phyloP scores from a whole-genome alignment of 371 early-diverging fungal species.

The Mortierella sp. region DNA sequence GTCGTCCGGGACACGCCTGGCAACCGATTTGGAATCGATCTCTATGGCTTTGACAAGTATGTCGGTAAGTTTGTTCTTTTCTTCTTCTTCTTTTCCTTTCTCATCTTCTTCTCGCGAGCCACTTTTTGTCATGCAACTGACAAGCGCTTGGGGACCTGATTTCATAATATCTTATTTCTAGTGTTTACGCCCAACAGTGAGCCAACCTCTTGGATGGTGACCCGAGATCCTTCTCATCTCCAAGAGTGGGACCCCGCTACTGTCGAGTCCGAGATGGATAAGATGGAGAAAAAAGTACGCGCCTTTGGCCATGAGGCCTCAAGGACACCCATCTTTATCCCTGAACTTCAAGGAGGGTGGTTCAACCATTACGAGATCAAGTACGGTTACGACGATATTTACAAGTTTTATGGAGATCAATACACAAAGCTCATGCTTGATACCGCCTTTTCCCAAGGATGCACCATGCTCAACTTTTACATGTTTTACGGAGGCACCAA shows the following conservation, averaged over 20 bases:
- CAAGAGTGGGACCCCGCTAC: constrained; percentile 72
- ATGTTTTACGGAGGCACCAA: constrained; percentile 90
- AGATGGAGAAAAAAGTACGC: constrained; percentile 76
- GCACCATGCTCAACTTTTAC: constrained; percentile 74
- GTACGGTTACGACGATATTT: constrained; percentile 77
- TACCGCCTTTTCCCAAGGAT: constrained; percentile 75
- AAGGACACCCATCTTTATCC: constrained; percentile 79
- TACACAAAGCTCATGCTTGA: constrained; percentile 76
- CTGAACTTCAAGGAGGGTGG: constrained; percentile 88
- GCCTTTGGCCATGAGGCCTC: constrained; percentile 73
- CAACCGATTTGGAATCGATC: constrained; percentile 74
- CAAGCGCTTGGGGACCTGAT: neutral
- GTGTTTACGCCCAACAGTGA: constrained; percentile 74
- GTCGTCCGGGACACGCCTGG: constrained; percentile 62
- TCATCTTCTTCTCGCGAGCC: neutral
- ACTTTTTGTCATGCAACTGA: no score
- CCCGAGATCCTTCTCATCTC: constrained; percentile 60
- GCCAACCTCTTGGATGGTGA: constrained; percentile 67
- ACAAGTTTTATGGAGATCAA: constrained; percentile 75
- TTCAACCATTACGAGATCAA: constrained; percentile 77
- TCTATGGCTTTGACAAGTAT: constrained; percentile 86
- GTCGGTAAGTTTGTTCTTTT: constrained; percentile 59
- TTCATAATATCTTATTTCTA: constrained; percentile 12
- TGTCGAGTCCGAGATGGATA: constrained; percentile 68
- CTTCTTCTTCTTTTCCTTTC: neutral